Evolutionary conservation across 345 rosid genomes (phyloP).

Genomic region (Physaria fendleri): DNA sequence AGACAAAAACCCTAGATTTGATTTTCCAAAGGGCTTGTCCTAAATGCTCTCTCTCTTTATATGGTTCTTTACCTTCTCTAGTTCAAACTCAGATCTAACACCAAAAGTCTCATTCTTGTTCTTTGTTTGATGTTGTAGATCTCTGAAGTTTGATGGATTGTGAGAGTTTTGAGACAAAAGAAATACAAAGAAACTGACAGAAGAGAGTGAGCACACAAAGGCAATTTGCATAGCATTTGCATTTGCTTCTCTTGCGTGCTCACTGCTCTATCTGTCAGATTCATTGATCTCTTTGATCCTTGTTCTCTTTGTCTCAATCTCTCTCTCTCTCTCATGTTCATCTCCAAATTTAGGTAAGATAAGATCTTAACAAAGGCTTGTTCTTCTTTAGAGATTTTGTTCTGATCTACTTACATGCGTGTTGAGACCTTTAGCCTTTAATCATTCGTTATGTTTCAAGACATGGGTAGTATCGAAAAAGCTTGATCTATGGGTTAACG

Average conservation of each 20-base stretch:
- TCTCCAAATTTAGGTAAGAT: background rate
- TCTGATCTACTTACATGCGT: constrained; percentile 14
- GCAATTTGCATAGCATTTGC: constrained; percentile 46
- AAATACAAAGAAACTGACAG: constrained; percentile 75
- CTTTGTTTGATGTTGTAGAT: constrained; percentile 16
- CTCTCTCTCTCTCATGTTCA: background rate
- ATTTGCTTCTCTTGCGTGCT: constrained; percentile 84
- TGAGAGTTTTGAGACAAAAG: constrained; percentile 3
- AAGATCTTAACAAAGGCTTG: background rate
- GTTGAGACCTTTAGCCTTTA: constrained; percentile 3
- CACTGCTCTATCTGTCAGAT: constrained; percentile 92
- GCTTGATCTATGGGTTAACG: constrained; percentile 29
- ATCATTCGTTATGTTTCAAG: constrained; percentile 23
- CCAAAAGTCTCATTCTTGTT: background rate
- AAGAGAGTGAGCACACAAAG: constrained; percentile 99
- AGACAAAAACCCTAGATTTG: constrained; percentile 30
- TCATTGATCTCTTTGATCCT: constrained; percentile 39
- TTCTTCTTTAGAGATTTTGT: constrained; percentile 2
- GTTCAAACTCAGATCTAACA: constrained; percentile 10
- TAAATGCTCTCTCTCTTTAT: background rate
- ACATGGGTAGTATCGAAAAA: constrained; percentile 19
- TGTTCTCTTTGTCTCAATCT: constrained; percentile 27
- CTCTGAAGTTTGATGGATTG: constrained; percentile 12
- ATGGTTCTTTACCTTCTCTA: background rate
- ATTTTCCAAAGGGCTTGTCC: constrained; percentile 10